Evolutionary conservation across 257 asterid species (phyloP), one percentile per base, ranked within the genome.

Genomic region (Phtheirospermum japonicum): DNA sequence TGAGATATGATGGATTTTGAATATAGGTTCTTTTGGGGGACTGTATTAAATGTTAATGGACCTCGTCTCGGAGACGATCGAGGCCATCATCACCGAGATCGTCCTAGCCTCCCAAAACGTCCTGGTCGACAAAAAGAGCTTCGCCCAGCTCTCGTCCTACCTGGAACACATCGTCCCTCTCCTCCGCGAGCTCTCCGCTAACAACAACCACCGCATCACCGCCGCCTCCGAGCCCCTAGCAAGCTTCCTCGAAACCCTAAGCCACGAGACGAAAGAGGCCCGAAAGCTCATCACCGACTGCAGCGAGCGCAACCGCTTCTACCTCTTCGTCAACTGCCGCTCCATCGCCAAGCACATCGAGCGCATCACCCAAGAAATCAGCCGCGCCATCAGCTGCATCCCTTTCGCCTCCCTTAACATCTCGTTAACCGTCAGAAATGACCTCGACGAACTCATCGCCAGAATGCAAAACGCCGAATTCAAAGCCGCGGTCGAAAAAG

Each of bases 291-390:
- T 80, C 31, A 20, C 16, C 6, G 88, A 85, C 16, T 85, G 89
- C 71, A 77, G 76, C 12, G 43, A 72, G 48, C 73, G 64, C 12
- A 85, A 72, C 80, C 61, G 79, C 30, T 75, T 85, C 36, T 85
- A 85, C 76, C 86, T 85, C 72, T 71, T 85, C 30, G 49, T 85
- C 51, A 82, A 76, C 23, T 74, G 75, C 9, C 78, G 85, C 32
- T 76, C 75, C 2, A 80, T 80, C 42, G 68, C 80, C 39, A 77
- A 82, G 76, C 75, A 72, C 17, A 74, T 82, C 37, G 75, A 74
- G 39, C 70, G 65, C 13, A 77, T 76, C 42, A 82, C 82, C 45
- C 65, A 61, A 65, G 82, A 82, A 79, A 82, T 82, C 19, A 63
- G 65, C 74, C 76, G 45, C 57, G 89, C 86, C 20, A 59, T 85